Base-by-base conservation (phyloP, 352 stramenopile species). In the Phytophthora pisi region DNA sequence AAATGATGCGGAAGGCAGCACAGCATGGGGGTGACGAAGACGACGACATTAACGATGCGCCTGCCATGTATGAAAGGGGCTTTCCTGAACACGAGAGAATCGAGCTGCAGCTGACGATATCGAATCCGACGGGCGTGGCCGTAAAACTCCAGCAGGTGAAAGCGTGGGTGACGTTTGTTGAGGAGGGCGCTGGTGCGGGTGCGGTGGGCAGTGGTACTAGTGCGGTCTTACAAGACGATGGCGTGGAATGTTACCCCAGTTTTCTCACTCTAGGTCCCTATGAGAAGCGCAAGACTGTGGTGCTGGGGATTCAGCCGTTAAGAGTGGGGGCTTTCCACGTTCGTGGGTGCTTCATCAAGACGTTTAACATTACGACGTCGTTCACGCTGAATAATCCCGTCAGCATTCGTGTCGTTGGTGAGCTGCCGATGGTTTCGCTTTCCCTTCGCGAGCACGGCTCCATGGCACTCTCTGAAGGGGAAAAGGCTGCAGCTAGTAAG, bases 71-170 rank as follows among this genome's bases (percentile, higher is more conserved):
- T 45, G 75, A 89, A 58, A 64, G 53, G 18, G 64, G 57, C 7
- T 91, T 90, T 53, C 78, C 88, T 5, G 61, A 84, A 43, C 51
- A 83, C 52, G 88, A 94, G 53, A 70, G 56, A 26, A 70, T 96
- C 16, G 75, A 84, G 18, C 56, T 94, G 5, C 74, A 86, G 30
- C 65, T 94, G 51, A 64, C 58, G 3, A 51, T 94, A 30, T 86
- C 86, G 1, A 96, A 96, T 43, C 88, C 85, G 40, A 71, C 85
- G 3, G 82, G 84, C 7, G 74, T 96, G n/a, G 24, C 57, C 13
- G 54, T 95, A 4, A 80, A 89, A 30, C 50, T 94, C 16, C 79
- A 92, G 40, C 77, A 92, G 49, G 60, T 91, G 18, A 79, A 64
- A 38, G 70, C 75, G 7, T 93, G 85, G 84, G 64, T 92, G 3